Evolutionary conservation across 164 flowering plant species (phyloP), one percentile per base, ranked within the genome.

Genomic region (Magnolia changhungtana): DNA sequence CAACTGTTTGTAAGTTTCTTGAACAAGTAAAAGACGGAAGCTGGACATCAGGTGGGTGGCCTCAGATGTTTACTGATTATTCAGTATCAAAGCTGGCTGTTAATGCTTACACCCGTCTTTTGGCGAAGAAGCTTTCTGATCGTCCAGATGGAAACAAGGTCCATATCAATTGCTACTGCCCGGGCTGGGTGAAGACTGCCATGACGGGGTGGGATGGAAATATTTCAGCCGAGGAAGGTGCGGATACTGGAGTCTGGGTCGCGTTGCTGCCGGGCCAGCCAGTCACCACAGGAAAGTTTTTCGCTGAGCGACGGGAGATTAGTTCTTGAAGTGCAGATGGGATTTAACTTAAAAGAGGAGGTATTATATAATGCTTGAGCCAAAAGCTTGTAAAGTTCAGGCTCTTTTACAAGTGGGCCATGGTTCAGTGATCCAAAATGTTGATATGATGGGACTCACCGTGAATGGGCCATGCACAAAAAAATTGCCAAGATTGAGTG

Each of bases 111-210:
- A 91, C 98, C 8, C 88, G 97, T 78, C 61, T 92, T 67, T 76
- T 86, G 88, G 96, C 94, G 27, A 91, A 83, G 83, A 72, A 51
- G 50, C 84, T 90, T 7, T 78, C 85, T 1, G 80, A 79, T 7
- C 83, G 89, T 51, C 90, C 90, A 14, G 96, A 96, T 29, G 95
- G 91, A 71, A 75, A 87, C 20, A 88, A 86, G 80, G 88, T 94
- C 37, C 87, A 80, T 65, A 80, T 96, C 69, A 96, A 94, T 78
- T 90, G 95, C 79, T 94, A 85, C 76, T 96, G 99, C 77, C 99
- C 99, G 0, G 99, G 99, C 7, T 91, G 92, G 98, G 98, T 94
- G 77, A 92, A 90, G 82, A 96, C 99, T 59, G 98, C 94, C 20
- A 87, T 96, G 97, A 96, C 95, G 3, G 97, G 94, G 65, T 96